Percentiles rank a stretch among this genome's conserved stretches.
Conservation (phyloP, 2,329 filamentous ascomycete genomes). For the Apiospora malaysiana region DNA sequence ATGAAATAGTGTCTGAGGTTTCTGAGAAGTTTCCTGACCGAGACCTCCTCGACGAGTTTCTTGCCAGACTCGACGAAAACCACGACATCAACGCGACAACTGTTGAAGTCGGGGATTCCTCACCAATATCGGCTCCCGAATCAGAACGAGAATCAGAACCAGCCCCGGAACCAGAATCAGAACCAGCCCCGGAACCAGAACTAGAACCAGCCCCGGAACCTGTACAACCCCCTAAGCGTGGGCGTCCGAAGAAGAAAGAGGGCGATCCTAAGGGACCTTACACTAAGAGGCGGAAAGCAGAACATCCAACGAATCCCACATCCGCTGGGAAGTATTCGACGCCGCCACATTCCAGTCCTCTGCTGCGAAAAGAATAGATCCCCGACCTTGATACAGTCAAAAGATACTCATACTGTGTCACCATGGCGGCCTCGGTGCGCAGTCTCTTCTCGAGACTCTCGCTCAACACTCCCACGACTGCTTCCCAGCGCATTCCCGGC, state of each 20-base stretch:
- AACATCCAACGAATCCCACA: background rate
- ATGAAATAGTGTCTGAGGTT: background rate
- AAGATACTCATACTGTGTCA: background rate
- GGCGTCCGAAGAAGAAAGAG: background rate
- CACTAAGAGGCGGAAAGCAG: background rate
- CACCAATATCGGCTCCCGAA: no score
- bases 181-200: no score
- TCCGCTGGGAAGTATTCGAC: no score
- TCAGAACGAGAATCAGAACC: background rate
- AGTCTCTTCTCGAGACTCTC: constrained; percentile 35
- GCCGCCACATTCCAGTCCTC: no score
- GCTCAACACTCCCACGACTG: constrained; percentile 12
- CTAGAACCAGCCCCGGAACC: background rate
- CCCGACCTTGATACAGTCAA: background rate
- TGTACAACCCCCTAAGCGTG: background rate
- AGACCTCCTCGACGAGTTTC: background rate
- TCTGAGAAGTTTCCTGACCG: background rate
- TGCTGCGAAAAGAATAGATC: no score
- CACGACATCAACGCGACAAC: background rate
- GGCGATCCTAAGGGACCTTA: constrained; percentile 14
- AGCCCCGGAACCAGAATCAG: no score
- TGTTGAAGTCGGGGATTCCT: background rate
- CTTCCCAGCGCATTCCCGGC: background rate
- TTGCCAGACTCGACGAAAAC: background rate
- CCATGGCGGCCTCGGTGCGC: constrained; percentile 22